These are phyloP conservation scores for Moesziomyces sp. DNA, from an alignment of 1,284 basidiomycete genomes.

Conservation along the genomic window DNA sequence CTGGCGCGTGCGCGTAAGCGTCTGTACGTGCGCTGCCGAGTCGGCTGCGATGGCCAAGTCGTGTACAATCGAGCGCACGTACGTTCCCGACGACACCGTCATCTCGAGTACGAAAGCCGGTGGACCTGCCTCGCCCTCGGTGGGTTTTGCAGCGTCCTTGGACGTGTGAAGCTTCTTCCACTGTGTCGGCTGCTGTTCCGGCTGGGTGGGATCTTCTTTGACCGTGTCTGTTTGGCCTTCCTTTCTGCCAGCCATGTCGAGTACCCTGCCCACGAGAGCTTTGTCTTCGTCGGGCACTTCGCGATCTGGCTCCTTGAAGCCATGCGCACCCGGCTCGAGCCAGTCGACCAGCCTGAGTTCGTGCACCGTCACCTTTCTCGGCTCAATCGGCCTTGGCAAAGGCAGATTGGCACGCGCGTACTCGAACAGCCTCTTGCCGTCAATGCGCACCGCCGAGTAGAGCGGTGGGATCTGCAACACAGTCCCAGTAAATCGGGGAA, in stretches of 20 bases:
- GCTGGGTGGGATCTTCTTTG: conserved; percentile 18
- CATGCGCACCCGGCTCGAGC: conserved; percentile 47
- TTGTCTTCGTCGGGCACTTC: conserved; percentile 60
- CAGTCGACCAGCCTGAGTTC: conserved; percentile 75
- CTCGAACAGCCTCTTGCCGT: conserved; percentile 93
- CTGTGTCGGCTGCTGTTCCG: conserved; percentile 1
- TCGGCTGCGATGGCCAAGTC: conserved; percentile 57
- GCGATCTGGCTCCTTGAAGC: conserved; percentile 52
- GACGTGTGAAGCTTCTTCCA: conserved; percentile 5
- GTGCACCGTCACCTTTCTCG: conserved; percentile 84
- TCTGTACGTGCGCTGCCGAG: conserved; percentile 65
- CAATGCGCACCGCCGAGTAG: conserved; percentile 98
- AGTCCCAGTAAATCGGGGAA: conserved; percentile 84
- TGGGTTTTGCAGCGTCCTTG: conserved; percentile 1
- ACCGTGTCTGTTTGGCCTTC: conserved; percentile 41
- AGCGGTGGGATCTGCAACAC: conserved; percentile 77
- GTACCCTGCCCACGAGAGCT: conserved; percentile 54
- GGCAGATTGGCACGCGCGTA: conserved; percentile 91
- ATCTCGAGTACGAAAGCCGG: conserved; percentile 61
- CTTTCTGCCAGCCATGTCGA: conserved; percentile 51
- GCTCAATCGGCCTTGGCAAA: conserved; percentile 89
- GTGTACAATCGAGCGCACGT: conserved; percentile 66
- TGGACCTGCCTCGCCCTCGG: conserved; percentile 20
- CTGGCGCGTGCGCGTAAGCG: conserved; percentile 61
- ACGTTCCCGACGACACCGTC: conserved; percentile 66